Base-by-base conservation (phyloP, 2,329 filamentous ascomycete species). In the Colletotrichum tofieldiae region DNA sequence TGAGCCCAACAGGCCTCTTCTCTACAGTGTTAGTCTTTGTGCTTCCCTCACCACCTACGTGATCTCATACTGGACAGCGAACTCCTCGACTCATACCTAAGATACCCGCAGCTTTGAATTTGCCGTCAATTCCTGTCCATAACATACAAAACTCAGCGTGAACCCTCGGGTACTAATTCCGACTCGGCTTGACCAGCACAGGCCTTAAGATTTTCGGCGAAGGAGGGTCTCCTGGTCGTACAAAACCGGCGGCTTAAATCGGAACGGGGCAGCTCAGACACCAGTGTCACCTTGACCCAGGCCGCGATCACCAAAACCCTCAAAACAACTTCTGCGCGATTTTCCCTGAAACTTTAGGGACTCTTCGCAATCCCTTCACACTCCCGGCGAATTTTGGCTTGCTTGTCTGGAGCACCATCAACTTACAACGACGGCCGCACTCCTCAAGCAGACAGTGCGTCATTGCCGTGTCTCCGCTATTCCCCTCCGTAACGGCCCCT, bases 261-360 rank as follows among this genome's bases (percentile, higher is more conserved):
- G 67, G 71, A 73, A 73, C 72, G 55, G 65, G 59, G 41, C 64
- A 61, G 41, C 58, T 72, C 72, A 73, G 56, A 70, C 65, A 68
- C 37, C 70, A 63, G 54, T 49, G 60, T 65, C 51, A 59, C 68
- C 32, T 62, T 37, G 26, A 54, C 43, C 70, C 43, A 39, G 66
- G 59, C 52, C 41, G 35, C 47, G 11, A 55, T 70, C 66, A 56
- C 47, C 61, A 58, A 52, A 64, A 45, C 52, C 49, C 54, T 54
- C 49, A 47, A 70, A 45, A 65, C 49, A 32, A 35, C 49, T 29
- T 29, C 49, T 72, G 71, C 55, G 62, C 67, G 61, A 73, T 73
- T 73, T 71, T 47, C 37, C 41, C 54, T 37, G 45, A 12, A 14
- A 26, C 23, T 41, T 35, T 5, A 54, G 16, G 32, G 14, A 7